phyloP scores from a whole-genome alignment of 2,329 filamentous ascomycete species.

The Phialophora chinensis region DNA sequence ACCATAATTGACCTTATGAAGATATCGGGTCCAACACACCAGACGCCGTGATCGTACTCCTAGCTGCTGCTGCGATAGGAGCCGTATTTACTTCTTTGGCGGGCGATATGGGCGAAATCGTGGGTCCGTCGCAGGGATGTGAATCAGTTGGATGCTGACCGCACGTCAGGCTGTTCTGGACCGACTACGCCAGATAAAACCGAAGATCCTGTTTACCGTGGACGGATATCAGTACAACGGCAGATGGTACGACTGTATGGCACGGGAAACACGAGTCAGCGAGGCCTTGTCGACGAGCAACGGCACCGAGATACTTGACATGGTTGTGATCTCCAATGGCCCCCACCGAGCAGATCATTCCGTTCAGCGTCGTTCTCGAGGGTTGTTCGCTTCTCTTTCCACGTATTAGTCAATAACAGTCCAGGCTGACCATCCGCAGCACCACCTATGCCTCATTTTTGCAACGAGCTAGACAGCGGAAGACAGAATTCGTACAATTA shows the following conservation, averaged over 20 bases:
- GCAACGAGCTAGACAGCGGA: background rate
- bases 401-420: background rate
- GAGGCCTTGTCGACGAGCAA: background rate
- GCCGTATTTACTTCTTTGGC: constrained; percentile 21
- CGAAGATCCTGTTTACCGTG: constrained; percentile 10
- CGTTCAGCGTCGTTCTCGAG: no score
- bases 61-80: constrained; percentile 17
- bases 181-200: constrained; percentile 6
- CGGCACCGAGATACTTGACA: background rate
- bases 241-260: background rate
- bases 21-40: constrained; percentile 14
- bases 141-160: background rate
- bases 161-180: constrained; percentile 8
- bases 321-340: constrained; percentile 3
- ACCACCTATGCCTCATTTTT: background rate
- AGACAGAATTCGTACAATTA: constrained; percentile 62
- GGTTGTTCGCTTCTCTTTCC: no score
- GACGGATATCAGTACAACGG: constrained; percentile 16
- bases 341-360: no score
- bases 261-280: background rate
- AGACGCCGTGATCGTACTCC: constrained; percentile 5
- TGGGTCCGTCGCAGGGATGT: background rate
- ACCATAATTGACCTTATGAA: background rate
- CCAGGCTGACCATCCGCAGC: background rate
- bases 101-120: constrained; percentile 18